Evolutionary conservation across 164 flowering plant genomes (phyloP).

Genomic region (Umbellularia californica): DNA sequence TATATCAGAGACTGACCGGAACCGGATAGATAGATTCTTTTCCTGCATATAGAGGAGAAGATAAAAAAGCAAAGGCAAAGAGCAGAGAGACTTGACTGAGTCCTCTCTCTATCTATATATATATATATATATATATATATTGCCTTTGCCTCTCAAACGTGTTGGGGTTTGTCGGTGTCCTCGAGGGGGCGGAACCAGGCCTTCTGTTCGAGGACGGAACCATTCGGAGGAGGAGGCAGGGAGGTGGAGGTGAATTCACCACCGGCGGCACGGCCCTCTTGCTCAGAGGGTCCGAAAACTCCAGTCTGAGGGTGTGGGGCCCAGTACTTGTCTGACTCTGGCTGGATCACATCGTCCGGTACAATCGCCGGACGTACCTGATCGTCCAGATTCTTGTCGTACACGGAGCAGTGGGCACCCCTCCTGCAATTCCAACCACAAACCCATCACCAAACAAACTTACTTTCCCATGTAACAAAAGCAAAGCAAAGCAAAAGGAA

Average conservation of each 20-base stretch:
- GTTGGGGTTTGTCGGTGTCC: slow-evolving; percentile 62
- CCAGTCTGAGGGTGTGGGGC: slow-evolving; percentile 78
- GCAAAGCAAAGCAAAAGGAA: too few relatives aligned
- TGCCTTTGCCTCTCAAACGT: not conserved
- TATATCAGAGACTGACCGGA: too few relatives aligned
- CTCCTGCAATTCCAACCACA: slow-evolving; percentile 31
- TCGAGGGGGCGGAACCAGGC: slow-evolving; percentile 82
- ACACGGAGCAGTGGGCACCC: slow-evolving; percentile 42
- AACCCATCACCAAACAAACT: too few relatives aligned
- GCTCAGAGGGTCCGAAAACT: slow-evolving; percentile 71
- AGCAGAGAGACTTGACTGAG: not conserved
- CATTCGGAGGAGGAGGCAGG: slow-evolving; percentile 13
- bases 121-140: not conserved
- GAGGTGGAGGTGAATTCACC: not conserved
- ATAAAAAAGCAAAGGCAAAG: too few relatives aligned
- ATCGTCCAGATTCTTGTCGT: slow-evolving; percentile 86
- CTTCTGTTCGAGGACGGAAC: slow-evolving; percentile 64
- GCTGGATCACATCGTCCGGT: slow-evolving; percentile 56
- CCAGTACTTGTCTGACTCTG: slow-evolving; percentile 68
- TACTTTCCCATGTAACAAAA: too few relatives aligned
- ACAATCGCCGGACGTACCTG: slow-evolving; percentile 38
- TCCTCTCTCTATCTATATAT: not conserved
- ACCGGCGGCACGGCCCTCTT: slow-evolving; percentile 14
- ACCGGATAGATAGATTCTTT: too few relatives aligned
- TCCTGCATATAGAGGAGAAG: too few relatives aligned